Base-by-base conservation (phyloP, 495 filamentous ascomycete species). In the Penicillium angulare region DNA sequence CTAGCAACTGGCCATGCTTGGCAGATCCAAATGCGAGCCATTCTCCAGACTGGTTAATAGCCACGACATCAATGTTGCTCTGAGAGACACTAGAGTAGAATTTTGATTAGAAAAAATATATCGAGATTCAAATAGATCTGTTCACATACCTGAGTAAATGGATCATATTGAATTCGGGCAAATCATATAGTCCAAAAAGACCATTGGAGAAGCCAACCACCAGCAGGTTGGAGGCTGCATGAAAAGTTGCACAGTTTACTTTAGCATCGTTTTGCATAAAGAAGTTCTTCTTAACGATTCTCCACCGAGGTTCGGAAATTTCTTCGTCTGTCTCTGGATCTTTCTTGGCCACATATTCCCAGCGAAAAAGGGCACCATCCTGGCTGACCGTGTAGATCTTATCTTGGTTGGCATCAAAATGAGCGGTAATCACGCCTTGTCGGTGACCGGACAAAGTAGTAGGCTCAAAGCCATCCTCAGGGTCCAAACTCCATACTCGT, bases 11-110 rank as follows among this genome's bases (percentile, higher is more conserved):
- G 10, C 93, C 93, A 21, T 95, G 80, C 48, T 92, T 92, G 13
- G 95, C 95, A 4, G 93, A 92, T n/a, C 92, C 93, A 68, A 98
- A 96, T 6, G 93, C 93, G 24, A 98, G 77, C 93, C 93, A 98
- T 72, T 96, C 95, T 47, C 92, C 93, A 24, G 89, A 85, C 61
- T 88, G 86, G 70, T 97, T 97, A 53, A 96, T 85, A 2, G 89
- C 88, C 36, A 97, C 88, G 60, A 86, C 90, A 59, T 96, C 90
- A 55, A 98, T 96, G 50, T 92, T 90, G 61, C 91, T 92, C 60
- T 97, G 90, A 1, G 95, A 97, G 56, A 98, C 92, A 69, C 90
- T 96, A 43, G 16, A 23, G n/a, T 2, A 36, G 15, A 46, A 74
- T 60, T 5, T 40, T 2, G 21, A 49, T 77, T 38, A 75, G 68